Base-by-base conservation (phyloP, 352 stramenopile genomes). In the Phytophthora lateralis region DNA sequence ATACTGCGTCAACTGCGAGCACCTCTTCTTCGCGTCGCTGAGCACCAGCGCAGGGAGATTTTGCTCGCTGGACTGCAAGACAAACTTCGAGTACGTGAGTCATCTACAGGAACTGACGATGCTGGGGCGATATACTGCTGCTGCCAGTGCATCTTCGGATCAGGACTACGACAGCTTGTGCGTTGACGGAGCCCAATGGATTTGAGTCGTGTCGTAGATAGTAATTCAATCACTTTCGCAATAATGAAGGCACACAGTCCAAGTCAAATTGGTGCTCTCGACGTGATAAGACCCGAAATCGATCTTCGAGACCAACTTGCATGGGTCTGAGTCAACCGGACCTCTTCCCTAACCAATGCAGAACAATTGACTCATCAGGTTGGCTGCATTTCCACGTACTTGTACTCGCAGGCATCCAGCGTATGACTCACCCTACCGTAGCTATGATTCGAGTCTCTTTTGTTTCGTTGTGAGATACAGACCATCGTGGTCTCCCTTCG, bases 1-100 rank as follows among this genome's bases (percentile, higher is more conserved):
- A 18, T 32, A 64, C 10, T 74, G 66, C 32, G 17, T 46, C 2
- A 74, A 74, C 27, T 74, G 66, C 27, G 48, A 55, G 2, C 45
- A 49, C 17, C 9, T 74, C 14, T 74, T 74, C 41, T 74, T 71
- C 32, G 57, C 32, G 39, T 48, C 42, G 14, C 20, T 66, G 17
- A 57, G 30, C 20, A 48, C n/a, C 18, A 34, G 15, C 32, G 42
- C 35, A 14, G 49, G 24, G 6, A 43, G 49, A 18, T 78, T 78
- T 41, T 84, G 75, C 45, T 81, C 71, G 18, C 60, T 84, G 10
- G 75, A 84, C 54, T 84, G 75, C 60, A 73, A 73, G 54, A 76
- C 56, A 42, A 79, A 61, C 55, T 69, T 69, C 18, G 54, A 70
- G 37, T 84, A 71, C 57, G 47, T 63, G 46, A 37, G 39, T 1